Evolutionary conservation across 108 stramenopile species (phyloP).

Genomic region (Stephanodiscus minutulus): DNA sequence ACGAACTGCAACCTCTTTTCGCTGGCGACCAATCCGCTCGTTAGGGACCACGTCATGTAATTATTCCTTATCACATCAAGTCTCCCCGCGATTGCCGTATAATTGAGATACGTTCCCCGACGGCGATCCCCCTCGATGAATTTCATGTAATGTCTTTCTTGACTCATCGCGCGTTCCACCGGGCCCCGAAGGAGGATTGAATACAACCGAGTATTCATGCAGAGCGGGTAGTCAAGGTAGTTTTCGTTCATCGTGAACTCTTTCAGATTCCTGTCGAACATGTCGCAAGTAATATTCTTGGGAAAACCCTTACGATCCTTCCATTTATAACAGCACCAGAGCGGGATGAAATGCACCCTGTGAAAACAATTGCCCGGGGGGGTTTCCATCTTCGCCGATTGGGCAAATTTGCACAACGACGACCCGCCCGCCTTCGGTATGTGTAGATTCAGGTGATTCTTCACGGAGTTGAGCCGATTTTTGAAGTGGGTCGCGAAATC

Average conservation of each 20-base stretch:
- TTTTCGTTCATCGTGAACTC: slow-evolving; percentile 36
- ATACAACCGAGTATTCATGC: slow-evolving; percentile 11
- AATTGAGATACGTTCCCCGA: too few species aligned
- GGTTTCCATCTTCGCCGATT: not conserved
- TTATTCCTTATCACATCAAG: not conserved
- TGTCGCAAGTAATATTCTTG: not conserved
- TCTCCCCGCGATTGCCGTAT: not conserved
- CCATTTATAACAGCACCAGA: slow-evolving; percentile 1
- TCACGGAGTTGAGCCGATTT: slow-evolving; percentile 1
- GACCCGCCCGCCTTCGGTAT: slow-evolving; percentile 31
- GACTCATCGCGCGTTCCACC: slow-evolving; percentile 19
- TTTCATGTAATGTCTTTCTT: slow-evolving; percentile 8
- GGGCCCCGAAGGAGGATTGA: slow-evolving; percentile 22
- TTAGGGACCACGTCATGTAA: slow-evolving; percentile 31
- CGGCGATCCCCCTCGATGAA: not conserved
- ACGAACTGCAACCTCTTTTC: not conserved
- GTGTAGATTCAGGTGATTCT: slow-evolving; percentile 13
- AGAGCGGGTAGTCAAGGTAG: slow-evolving; percentile 28
- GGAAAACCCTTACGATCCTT: slow-evolving; percentile 1
- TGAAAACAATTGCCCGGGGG: slow-evolving; percentile 14
- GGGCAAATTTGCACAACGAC: slow-evolving; percentile 10
- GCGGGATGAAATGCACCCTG: slow-evolving; percentile 18
- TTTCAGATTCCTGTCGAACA: slow-evolving; percentile 4
- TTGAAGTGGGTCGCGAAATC: not conserved
- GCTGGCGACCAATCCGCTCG: slow-evolving; percentile 4